A percentile compares a stretch with the other conserved stretches of the same genome.
Conservation (phyloP, 768 basidiomycete species). For the Jaapia argillacea region DNA sequence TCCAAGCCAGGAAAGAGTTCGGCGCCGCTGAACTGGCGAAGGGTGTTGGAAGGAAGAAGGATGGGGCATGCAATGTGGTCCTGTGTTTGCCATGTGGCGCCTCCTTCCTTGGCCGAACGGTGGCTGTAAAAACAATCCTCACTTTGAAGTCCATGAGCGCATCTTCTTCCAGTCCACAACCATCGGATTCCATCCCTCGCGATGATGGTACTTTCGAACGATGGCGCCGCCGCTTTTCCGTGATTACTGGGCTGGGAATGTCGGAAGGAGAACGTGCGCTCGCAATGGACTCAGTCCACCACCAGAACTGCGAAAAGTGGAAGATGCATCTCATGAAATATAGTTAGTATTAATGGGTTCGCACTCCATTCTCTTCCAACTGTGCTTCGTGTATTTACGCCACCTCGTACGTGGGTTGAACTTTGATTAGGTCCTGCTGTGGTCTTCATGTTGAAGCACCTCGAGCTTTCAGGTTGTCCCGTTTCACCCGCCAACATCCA, state of each 20-base stretch:
- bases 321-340: conserved; percentile 35
- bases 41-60: no score
- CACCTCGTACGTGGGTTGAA: neutral
- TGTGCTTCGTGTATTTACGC: neutral
- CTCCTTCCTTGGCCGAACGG: no score
- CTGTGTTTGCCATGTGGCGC: no score
- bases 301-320: conserved; percentile 40
- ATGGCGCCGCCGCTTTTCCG: conserved; percentile 40
- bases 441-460: conserved; percentile 86
- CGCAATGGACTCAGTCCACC: conserved; percentile 25
- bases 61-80: no score
- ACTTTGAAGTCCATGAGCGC: no score
- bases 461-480: conserved; percentile 63
- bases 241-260: conserved; percentile 42
- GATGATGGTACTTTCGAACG: conserved; percentile 28
- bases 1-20: no score
- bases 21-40: no score
- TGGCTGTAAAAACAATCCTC: no score
- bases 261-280: conserved; percentile 30
- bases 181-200: no score
- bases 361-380: neutral
- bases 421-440: conserved; percentile 61
- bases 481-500: conserved; percentile 66
- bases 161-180: no score
- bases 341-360: conserved; percentile 30